Percentiles rank a stretch among this genome's conserved stretches.
These are phyloP conservation scores for Pseudogymnoascus pannorum DNA, from an alignment of 2,329 filamentous ascomycete species.

Conservation along the genomic window DNA sequence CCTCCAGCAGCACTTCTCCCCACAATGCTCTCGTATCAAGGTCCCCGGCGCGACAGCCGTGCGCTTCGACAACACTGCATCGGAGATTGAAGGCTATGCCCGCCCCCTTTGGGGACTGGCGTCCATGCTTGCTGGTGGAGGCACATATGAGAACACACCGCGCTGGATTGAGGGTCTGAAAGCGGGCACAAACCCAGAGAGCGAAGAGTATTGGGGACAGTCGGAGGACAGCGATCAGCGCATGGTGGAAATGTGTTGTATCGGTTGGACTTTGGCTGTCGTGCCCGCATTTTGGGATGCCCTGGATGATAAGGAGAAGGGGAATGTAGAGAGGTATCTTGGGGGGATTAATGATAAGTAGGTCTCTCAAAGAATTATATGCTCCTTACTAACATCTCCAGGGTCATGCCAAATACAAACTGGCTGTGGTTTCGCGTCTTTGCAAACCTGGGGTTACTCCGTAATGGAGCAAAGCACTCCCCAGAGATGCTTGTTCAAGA, in stretches of 20 bases:
- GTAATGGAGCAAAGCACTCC: constrained; percentile 65
- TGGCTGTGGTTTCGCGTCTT: constrained; percentile 84
- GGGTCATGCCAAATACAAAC: constrained; percentile 61
- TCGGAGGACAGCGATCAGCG: constrained; percentile 71
- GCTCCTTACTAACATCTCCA: constrained; percentile 34
- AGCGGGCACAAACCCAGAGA: constrained; percentile 62
- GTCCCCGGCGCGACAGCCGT: constrained; percentile 65
- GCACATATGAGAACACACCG: constrained; percentile 53
- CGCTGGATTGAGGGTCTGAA: constrained; percentile 65
- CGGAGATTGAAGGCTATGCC: constrained; percentile 69
- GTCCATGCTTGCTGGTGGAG: constrained; percentile 61
- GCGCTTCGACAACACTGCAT: constrained; percentile 68
- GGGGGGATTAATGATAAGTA: constrained; percentile 72
- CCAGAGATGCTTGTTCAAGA: constrained; percentile 64
- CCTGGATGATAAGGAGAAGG: constrained; percentile 52
- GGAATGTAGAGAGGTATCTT: constrained; percentile 64
- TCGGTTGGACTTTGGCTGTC: constrained; percentile 68
- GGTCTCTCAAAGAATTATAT: constrained; percentile 25
- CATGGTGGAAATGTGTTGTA: constrained; percentile 79
- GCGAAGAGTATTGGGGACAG: constrained; percentile 68
- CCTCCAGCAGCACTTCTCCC: constrained; percentile 64
- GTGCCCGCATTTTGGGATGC: constrained; percentile 44
- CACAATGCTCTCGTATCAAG: constrained; percentile 55
- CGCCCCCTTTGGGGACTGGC: constrained; percentile 71
- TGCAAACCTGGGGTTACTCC: constrained; percentile 69